phyloP scores from a whole-genome alignment of 768 basidiomycete species.

The Amanita rubescens region DNA sequence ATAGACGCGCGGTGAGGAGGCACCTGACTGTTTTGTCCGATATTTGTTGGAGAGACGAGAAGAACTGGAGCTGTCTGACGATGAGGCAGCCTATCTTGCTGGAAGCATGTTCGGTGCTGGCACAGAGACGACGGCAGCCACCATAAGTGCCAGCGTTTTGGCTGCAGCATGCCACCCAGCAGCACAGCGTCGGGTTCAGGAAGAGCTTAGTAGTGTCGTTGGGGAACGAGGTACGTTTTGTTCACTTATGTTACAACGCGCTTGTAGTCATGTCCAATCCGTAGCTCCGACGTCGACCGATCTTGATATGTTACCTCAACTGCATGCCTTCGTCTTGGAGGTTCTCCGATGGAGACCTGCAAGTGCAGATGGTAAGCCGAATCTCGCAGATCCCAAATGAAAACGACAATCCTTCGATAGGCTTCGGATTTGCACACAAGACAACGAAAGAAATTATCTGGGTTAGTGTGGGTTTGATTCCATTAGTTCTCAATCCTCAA shows the following conservation, averaged over 20 bases:
- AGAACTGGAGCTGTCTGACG: slow-evolving; percentile 44
- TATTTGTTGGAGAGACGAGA: slow-evolving; percentile 52
- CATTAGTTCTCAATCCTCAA: not conserved
- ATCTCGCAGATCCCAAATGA: not conserved
- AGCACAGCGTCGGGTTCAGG: slow-evolving; percentile 43
- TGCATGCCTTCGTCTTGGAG: slow-evolving; percentile 42
- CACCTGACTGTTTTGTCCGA: slow-evolving; percentile 43
- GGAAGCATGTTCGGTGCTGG: slow-evolving; percentile 64
- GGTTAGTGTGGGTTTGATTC: slow-evolving; percentile 25
- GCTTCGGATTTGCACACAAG: slow-evolving; percentile 49
- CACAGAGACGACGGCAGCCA: slow-evolving; percentile 57
- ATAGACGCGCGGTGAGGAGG: slow-evolving; percentile 27
- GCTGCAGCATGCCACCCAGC: slow-evolving; percentile 50
- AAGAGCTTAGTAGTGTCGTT: slow-evolving; percentile 46
- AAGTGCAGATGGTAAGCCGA: slow-evolving; percentile 31
- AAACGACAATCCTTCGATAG: not conserved
- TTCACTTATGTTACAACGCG: not conserved
- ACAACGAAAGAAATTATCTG: slow-evolving; percentile 59
- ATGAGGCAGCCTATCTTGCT: slow-evolving; percentile 55
- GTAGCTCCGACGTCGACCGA: slow-evolving; percentile 34
- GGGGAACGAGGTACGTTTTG: slow-evolving; percentile 30
- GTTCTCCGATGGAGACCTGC: slow-evolving; percentile 47
- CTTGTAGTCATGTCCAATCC: not conserved
- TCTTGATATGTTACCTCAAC: slow-evolving; percentile 32
- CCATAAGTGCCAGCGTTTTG: slow-evolving; percentile 47